Evolutionary conservation across 208 protist genomes (phyloP).

Genomic region (Acanthamoeba triangularis): DNA sequence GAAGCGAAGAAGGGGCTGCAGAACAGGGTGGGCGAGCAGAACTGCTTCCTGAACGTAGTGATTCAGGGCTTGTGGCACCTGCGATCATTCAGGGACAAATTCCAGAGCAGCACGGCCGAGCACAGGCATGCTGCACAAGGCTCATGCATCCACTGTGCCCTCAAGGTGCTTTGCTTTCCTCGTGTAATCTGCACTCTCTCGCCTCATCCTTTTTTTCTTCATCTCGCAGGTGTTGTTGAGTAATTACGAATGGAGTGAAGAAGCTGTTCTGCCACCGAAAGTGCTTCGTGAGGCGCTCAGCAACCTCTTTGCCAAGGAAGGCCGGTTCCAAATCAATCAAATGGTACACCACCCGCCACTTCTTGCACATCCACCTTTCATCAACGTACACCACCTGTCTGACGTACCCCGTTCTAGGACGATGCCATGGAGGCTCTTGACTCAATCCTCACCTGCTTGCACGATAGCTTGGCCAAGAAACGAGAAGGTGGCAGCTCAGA

Average conservation of each 20-base stretch:
- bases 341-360: neutral
- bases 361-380: neutral
- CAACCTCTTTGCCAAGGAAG: neutral
- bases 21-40: neutral
- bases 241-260: constrained; percentile 30
- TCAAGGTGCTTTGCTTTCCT: constrained; percentile 11
- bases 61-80: constrained; percentile 61
- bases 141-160: constrained; percentile 38
- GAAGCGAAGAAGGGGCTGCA: constrained; percentile 9
- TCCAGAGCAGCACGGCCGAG: neutral
- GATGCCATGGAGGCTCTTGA: constrained; percentile 26
- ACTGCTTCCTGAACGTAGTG: constrained; percentile 71
- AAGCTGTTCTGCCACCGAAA: constrained; percentile 38
- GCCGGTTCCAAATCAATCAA: constrained; percentile 30
- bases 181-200: neutral
- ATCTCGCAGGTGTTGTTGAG: neutral
- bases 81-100: neutral
- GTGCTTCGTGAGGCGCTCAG: constrained; percentile 48
- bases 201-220: neutral
- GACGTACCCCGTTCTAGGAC: neutral
- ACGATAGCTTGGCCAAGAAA: neutral
- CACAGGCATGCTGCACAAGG: neutral
- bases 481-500: neutral
- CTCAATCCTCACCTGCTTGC: neutral
- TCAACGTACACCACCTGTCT: neutral